Conservation (phyloP, 164 flowering plant genomes). For the Paratinospora sagittata region DNA sequence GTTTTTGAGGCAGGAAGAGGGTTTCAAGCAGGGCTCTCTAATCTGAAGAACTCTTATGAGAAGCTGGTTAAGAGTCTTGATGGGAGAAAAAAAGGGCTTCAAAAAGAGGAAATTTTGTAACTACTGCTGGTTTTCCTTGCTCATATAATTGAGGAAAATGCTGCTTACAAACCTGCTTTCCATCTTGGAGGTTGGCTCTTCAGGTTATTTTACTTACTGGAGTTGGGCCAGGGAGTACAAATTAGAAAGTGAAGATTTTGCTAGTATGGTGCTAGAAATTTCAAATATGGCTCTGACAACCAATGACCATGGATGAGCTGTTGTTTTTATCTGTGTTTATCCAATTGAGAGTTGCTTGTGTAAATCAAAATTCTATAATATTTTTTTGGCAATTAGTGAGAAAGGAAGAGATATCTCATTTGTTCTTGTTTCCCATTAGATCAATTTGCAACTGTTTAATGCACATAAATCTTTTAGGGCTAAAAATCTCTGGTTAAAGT, state of each 20-base stretch:
- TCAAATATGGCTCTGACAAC: neutral
- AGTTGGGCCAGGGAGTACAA: neutral
- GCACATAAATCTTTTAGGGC: too few species aligned
- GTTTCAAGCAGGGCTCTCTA: neutral
- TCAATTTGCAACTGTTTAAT: too few species aligned
- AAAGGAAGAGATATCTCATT: too few species aligned
- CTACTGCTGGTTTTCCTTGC: neutral
- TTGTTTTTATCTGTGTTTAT: constrained; percentile 33
- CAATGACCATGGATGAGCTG: constrained; percentile 22
- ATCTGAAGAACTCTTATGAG: neutral
- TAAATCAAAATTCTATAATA: constrained; percentile 8
- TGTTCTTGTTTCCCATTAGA: too few species aligned
- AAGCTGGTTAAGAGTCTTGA: neutral
- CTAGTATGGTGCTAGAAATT: too few species aligned
- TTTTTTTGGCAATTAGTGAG: neutral
- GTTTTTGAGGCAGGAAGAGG: neutral
- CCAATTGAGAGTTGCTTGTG: constrained; percentile 23
- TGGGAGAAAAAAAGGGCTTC: neutral
- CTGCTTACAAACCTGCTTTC: neutral
- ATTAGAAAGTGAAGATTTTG: neutral
- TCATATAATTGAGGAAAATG: neutral
- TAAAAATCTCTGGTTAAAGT: too few species aligned
- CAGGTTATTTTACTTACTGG: neutral
- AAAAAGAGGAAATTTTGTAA: neutral
- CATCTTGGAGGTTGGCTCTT: neutral